Evolutionary conservation across 2,329 filamentous ascomycete genomes (phyloP).

Genomic region (Alternaria angustiovoidea): DNA sequence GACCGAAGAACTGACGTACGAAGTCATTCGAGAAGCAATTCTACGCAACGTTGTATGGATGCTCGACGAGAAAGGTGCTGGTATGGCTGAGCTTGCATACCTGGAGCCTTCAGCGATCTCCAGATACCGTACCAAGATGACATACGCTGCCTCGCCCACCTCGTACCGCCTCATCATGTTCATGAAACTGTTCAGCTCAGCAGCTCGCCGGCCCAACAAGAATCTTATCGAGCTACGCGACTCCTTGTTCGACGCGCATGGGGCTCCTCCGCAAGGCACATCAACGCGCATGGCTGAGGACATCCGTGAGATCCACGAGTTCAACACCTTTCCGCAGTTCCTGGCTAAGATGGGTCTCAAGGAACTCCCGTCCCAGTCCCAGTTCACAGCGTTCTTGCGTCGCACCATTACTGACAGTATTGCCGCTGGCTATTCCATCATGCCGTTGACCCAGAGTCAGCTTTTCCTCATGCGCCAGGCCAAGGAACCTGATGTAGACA

Average conservation of each 20-base stretch:
- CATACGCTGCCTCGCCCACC: constrained; percentile 57
- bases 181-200: constrained; percentile 59
- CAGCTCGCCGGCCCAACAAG: constrained; percentile 51
- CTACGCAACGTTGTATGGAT: constrained; percentile 63
- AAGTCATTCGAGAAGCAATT: constrained; percentile 60
- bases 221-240: constrained; percentile 50
- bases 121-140: constrained; percentile 57
- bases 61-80: constrained; percentile 50
- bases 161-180: constrained; percentile 64
- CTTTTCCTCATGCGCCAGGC: constrained; percentile 33
- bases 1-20: constrained; percentile 51
- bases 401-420: constrained; percentile 36
- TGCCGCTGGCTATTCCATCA: constrained; percentile 31
- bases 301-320: constrained; percentile 55
- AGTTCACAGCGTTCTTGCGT: constrained; percentile 35
- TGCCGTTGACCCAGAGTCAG: constrained; percentile 35
- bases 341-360: constrained; percentile 55
- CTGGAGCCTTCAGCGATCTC: constrained; percentile 55
- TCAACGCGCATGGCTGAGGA: constrained; percentile 53
- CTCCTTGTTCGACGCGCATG: constrained; percentile 54
- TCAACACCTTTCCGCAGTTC: constrained; percentile 56
- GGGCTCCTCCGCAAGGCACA: constrained; percentile 59
- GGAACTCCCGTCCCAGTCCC: constrained; percentile 22
- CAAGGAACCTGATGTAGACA: constrained; percentile 30
- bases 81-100: constrained; percentile 57